Conservation (phyloP, 2,329 filamentous ascomycete genomes). For the Fusarium pseudoanthophilum region DNA sequence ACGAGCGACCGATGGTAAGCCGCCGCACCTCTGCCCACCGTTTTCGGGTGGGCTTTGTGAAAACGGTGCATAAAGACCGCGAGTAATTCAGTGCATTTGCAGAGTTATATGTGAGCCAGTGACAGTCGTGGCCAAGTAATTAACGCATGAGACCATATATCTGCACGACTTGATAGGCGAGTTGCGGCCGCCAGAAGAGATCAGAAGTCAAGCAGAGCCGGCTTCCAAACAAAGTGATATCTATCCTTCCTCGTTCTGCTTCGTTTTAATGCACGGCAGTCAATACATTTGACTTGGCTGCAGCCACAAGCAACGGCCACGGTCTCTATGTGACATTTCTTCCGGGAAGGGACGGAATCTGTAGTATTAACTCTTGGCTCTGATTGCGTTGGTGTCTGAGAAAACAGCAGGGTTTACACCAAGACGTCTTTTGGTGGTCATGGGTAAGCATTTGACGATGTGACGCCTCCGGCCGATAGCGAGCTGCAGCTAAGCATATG, state of each 20-base stretch:
- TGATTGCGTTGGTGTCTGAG: conserved; percentile 22
- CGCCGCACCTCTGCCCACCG: conserved; percentile 19
- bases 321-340: conserved; percentile 8
- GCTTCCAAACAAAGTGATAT: background rate
- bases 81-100: conserved; percentile 1
- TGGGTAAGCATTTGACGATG: conserved; percentile 23
- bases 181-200: background rate
- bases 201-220: background rate
- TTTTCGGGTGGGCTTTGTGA: conserved; percentile 24
- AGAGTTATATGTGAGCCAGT: background rate
- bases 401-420: conserved; percentile 16
- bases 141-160: background rate
- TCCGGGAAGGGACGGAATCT: conserved; percentile 18
- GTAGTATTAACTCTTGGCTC: conserved; percentile 7
- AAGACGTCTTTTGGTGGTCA: conserved; percentile 11
- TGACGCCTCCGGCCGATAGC: conserved; percentile 37
- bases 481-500: conserved; percentile 41
- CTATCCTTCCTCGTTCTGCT: background rate
- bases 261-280: conserved; percentile 18
- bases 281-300: conserved; percentile 2
- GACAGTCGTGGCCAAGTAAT: background rate
- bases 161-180: background rate
- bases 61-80: conserved; percentile 21
- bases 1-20: conserved; percentile 39
- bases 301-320: conserved; percentile 1